phyloP scores from a whole-genome alignment of 2,329 filamentous ascomycete genomes.

The Spiromastix sp. region DNA sequence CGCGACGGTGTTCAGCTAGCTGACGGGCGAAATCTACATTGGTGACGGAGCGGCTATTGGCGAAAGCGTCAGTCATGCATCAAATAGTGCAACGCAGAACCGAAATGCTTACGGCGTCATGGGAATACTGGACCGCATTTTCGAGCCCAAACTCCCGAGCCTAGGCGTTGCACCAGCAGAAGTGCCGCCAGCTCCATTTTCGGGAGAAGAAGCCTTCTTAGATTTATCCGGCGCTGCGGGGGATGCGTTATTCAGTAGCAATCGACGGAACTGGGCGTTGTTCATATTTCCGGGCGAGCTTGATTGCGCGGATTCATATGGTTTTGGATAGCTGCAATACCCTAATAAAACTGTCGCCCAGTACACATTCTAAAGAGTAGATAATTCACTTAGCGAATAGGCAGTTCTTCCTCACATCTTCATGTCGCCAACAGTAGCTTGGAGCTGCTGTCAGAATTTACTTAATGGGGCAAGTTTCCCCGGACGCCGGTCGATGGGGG shows the following conservation, averaged over 20 bases:
- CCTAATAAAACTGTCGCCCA: too few species aligned
- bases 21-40: constrained; percentile 71
- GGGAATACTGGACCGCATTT: constrained; percentile 69
- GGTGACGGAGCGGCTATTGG: constrained; percentile 53
- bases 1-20: constrained; percentile 61
- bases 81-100: background rate
- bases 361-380: too few species aligned
- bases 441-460: background rate
- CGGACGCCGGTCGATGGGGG: too few species aligned
- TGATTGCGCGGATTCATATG: too few species aligned
- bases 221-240: constrained; percentile 22
- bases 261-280: constrained; percentile 83
- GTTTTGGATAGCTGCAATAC: too few species aligned
- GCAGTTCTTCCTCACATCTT: too few species aligned
- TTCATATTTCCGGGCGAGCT: too few species aligned
- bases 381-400: too few species aligned
- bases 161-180: constrained; percentile 40
- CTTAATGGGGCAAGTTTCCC: too few species aligned
- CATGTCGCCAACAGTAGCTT: constrained; percentile 1
- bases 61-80: constrained; percentile 7
- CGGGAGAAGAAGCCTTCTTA: constrained; percentile 12
- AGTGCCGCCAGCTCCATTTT: constrained; percentile 16
- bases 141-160: constrained; percentile 56
- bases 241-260: constrained; percentile 51
- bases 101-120: constrained; percentile 70